Conservation (phyloP, 352 stramenopile genomes). For the Phytophthora pluvialis region DNA sequence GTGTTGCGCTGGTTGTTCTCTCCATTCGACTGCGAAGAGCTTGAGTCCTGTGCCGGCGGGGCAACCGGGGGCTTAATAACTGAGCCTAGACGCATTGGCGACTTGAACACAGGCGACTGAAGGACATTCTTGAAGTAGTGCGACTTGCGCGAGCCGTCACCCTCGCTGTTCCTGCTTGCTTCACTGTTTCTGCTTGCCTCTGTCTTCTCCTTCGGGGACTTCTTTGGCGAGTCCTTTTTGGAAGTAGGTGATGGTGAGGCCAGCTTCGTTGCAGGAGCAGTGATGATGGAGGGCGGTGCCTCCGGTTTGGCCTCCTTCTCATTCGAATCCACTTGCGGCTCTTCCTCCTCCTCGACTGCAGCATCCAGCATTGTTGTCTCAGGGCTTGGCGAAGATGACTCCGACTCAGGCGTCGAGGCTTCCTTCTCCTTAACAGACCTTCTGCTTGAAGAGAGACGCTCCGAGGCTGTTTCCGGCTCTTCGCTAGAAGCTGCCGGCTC, state of each 20-base stretch:
- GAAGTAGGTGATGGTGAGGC: constrained; percentile 19
- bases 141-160: constrained; percentile 65
- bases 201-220: constrained; percentile 38
- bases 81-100: constrained; percentile 74
- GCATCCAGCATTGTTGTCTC: background rate
- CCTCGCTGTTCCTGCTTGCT: constrained; percentile 31
- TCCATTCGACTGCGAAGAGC: constrained; percentile 34
- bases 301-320: background rate
- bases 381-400: constrained; percentile 5
- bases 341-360: constrained; percentile 19
- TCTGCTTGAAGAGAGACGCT: constrained; percentile 16
- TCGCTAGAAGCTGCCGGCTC: constrained; percentile 16
- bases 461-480: constrained; percentile 4
- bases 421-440: constrained; percentile 23
- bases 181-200: constrained; percentile 22
- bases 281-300: constrained; percentile 11
- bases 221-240: constrained; percentile 20
- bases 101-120: constrained; percentile 85
- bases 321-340: constrained; percentile 15
- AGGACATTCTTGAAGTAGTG: constrained; percentile 89
- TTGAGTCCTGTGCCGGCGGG: constrained; percentile 34
- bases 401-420: constrained; percentile 1
- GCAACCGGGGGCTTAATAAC: constrained; percentile 71
- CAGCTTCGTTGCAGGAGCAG: constrained; percentile 16
- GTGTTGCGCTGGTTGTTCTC: constrained; percentile 48